These are phyloP conservation scores for Naganishia liquefaciens DNA, from an alignment of 1,284 basidiomycete genomes.

Conservation along the genomic window DNA sequence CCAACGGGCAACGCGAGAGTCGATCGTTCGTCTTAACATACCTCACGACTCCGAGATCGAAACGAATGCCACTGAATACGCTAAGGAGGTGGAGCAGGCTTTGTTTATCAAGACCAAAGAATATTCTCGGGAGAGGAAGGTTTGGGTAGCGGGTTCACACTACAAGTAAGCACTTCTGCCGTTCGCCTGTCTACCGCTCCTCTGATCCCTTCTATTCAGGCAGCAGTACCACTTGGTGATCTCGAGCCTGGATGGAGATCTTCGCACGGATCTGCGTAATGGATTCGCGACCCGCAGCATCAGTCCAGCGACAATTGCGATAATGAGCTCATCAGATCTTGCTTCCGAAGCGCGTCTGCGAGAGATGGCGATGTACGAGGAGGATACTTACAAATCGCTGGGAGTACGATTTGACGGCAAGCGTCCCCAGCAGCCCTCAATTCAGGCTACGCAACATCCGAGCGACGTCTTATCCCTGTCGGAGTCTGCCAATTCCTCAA, in stretches of 20 bases:
- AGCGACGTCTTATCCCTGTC: slow-evolving; percentile 1
- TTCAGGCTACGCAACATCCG: slow-evolving; percentile 20
- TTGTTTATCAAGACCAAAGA: slow-evolving; percentile 24
- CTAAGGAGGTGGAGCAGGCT: slow-evolving; percentile 22
- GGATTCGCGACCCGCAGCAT: slow-evolving; percentile 29
- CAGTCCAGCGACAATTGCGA: slow-evolving; percentile 11
- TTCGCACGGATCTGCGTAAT: slow-evolving; percentile 27
- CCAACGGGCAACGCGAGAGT: neutral
- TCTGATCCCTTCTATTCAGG: neutral
- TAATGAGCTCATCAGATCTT: slow-evolving; percentile 30
- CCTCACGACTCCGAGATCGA: neutral
- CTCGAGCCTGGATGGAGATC: slow-evolving; percentile 28
- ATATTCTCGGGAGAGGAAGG: slow-evolving; percentile 12
- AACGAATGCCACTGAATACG: slow-evolving; percentile 16
- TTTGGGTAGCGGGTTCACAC: slow-evolving; percentile 7
- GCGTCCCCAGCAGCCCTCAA: slow-evolving; percentile 12
- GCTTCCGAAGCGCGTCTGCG: slow-evolving; percentile 28
- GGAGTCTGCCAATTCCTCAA: slow-evolving; percentile 6
- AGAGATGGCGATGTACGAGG: slow-evolving; percentile 28
- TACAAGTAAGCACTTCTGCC: slow-evolving; percentile 20
- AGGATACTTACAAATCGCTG: slow-evolving; percentile 28
- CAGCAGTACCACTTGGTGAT: slow-evolving; percentile 26
- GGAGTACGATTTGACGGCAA: slow-evolving; percentile 28
- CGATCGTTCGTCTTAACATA: too few species aligned
- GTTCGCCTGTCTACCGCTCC: neutral